Percentiles rank a stretch among this genome's conserved stretches.
Conservation (phyloP, 768 basidiomycete species). For the Suillus sp. region DNA sequence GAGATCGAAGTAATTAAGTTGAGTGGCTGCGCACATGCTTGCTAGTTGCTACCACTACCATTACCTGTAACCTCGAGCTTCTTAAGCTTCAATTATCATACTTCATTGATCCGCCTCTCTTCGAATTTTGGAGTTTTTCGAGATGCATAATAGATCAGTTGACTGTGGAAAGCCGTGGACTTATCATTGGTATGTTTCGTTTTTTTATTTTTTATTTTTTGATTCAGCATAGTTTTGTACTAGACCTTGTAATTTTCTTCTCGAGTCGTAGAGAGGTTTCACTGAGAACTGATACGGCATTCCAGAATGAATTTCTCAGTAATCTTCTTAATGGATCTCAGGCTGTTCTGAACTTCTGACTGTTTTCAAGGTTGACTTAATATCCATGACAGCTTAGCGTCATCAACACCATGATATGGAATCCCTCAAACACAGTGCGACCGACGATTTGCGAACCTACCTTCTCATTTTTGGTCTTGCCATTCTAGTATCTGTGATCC, state of each 20-base stretch:
- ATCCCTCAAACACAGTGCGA: not conserved
- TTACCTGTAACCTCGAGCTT: too few species aligned
- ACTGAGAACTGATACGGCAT: not conserved
- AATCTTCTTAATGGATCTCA: not conserved
- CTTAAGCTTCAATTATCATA: not conserved
- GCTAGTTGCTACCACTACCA: too few species aligned
- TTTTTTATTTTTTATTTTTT: not conserved
- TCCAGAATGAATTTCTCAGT: not conserved
- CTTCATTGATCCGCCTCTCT: not conserved
- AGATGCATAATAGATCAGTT: not conserved
- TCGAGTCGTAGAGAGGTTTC: not conserved
- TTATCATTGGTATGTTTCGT: not conserved
- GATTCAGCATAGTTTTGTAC: not conserved
- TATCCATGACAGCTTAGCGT: not conserved
- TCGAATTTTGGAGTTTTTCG: not conserved
- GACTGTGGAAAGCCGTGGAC: not conserved
- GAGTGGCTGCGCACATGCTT: too few species aligned
- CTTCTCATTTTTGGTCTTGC: not conserved
- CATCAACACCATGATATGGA: not conserved
- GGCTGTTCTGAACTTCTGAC: not conserved
- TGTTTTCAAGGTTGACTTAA: too few species aligned
- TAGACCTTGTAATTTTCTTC: not conserved
- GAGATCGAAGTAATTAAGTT: not conserved
- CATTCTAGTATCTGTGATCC: not conserved
- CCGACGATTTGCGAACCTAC: not conserved